Percentiles rank a stretch among this genome's conserved stretches.
Evolutionary conservation across 108 stramenopile genomes (phyloP).

Genomic region (Pseudonitzschia delicatissima): DNA sequence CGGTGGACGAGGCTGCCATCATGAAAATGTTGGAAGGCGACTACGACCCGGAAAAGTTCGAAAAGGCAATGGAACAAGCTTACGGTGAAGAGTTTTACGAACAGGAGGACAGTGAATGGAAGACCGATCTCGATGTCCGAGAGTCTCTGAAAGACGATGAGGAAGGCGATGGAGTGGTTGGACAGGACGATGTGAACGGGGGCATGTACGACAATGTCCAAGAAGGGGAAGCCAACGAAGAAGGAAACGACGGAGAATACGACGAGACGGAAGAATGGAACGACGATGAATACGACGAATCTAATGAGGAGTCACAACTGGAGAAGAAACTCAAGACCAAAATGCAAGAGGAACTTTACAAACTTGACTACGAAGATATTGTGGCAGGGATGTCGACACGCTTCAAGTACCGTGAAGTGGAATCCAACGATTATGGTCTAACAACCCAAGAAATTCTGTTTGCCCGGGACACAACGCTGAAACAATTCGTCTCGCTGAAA

Average conservation of each 20-base stretch:
- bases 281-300: conserved; percentile 44
- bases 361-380: conserved; percentile 98
- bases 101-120: conserved; percentile 84
- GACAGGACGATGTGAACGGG: conserved; percentile 60
- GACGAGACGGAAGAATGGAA: conserved; percentile 26
- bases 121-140: conserved; percentile 71
- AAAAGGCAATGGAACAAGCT: conserved; percentile 76
- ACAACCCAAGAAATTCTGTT: conserved; percentile 91
- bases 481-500: conserved; percentile 95
- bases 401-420: conserved; percentile 97
- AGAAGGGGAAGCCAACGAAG: conserved; percentile 35
- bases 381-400: conserved; percentile 94
- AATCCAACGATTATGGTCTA: conserved; percentile 89
- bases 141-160: conserved; percentile 47
- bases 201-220: conserved; percentile 61
- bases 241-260: conserved; percentile 37
- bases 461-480: conserved; percentile 89
- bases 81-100: conserved; percentile 96
- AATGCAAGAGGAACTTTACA: conserved; percentile 92
- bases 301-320: conserved; percentile 44
- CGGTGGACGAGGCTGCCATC: conserved; percentile 70
- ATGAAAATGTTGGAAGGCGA: conserved; percentile 92
- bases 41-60: conserved; percentile 93
- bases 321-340: conserved; percentile 72
- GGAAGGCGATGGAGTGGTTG: conserved; percentile 54